These are phyloP conservation scores for Chlamydomonas sphaeroides DNA, from an alignment of 139 green algal species.

Conservation along the genomic window DNA sequence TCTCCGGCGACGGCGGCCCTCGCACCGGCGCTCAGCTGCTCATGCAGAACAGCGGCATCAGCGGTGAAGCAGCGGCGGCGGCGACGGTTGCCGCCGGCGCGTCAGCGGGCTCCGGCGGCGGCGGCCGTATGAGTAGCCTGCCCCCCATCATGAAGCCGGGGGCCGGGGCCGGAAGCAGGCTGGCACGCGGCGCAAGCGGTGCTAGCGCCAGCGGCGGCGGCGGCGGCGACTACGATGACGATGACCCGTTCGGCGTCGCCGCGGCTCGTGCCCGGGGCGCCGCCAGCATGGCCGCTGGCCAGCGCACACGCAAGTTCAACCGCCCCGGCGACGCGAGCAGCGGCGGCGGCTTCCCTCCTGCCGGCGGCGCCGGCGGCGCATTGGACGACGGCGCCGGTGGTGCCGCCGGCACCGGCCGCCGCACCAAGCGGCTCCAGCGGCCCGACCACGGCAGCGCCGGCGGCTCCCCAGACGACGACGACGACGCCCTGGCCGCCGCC, in stretches of 20 bases:
- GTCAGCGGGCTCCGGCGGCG: neutral
- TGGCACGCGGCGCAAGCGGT: too few relatives aligned
- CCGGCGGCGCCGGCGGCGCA: neutral
- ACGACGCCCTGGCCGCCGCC: neutral
- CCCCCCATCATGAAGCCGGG: too few relatives aligned
- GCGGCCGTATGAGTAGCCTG: neutral
- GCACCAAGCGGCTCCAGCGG: neutral
- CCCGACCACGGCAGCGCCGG: conserved; percentile 5
- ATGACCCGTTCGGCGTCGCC: neutral
- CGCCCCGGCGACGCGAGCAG: neutral
- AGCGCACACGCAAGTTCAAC: neutral
- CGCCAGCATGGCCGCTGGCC: neutral
- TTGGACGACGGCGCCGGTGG: neutral
- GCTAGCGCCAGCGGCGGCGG: neutral
- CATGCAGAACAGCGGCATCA: neutral
- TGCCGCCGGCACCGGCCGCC: neutral
- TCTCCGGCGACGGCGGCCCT: neutral
- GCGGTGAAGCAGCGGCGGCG: neutral
- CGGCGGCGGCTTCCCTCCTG: neutral
- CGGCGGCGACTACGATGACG: neutral
- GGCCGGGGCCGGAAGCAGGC: too few relatives aligned
- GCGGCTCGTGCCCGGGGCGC: neutral
- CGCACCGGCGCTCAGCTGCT: conserved; percentile 9
- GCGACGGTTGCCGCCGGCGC: neutral
- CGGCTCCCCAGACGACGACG: conserved; percentile 8